These are phyloP conservation scores for Suhomyces kunorum DNA, from an alignment of 1,139 yeast species.

Conservation along the genomic window DNA sequence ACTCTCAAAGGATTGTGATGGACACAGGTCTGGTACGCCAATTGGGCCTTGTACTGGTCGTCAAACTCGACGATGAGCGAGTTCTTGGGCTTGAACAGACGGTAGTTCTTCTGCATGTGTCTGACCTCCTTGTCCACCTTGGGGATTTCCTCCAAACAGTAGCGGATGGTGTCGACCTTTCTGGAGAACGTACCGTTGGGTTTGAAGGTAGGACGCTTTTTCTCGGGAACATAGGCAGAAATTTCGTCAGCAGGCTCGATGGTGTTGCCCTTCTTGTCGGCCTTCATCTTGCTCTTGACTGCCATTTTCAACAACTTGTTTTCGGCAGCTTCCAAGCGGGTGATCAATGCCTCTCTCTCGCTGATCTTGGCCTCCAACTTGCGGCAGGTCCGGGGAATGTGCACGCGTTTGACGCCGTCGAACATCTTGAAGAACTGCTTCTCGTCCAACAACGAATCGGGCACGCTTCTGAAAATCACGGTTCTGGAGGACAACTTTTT, in stretches of 20 bases:
- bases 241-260: conserved; percentile 55
- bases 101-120: conserved; percentile 49
- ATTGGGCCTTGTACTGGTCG: conserved; percentile 68
- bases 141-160: conserved; percentile 57
- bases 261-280: conserved; percentile 57
- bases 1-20: conserved; percentile 57
- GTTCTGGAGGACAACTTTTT: conserved; percentile 74
- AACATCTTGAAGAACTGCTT: conserved; percentile 60
- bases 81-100: conserved; percentile 48
- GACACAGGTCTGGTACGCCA: conserved; percentile 61
- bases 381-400: conserved; percentile 69
- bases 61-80: conserved; percentile 72
- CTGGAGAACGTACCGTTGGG: conserved; percentile 53
- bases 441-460: conserved; percentile 64
- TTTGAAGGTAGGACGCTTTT: conserved; percentile 75
- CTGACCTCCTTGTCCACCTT: conserved; percentile 56
- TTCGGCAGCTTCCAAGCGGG: conserved; percentile 69
- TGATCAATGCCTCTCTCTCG: conserved; percentile 62
- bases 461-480: conserved; percentile 78
- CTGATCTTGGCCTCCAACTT: conserved; percentile 58
- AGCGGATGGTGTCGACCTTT: conserved; percentile 62
- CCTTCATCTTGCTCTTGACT: conserved; percentile 61
- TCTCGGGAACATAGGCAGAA: conserved; percentile 66
- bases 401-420: conserved; percentile 73
- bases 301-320: conserved; percentile 60